These are phyloP conservation scores for Chloranthus sessilifolius DNA, from an alignment of 164 flowering plant species.

Conservation along the genomic window DNA sequence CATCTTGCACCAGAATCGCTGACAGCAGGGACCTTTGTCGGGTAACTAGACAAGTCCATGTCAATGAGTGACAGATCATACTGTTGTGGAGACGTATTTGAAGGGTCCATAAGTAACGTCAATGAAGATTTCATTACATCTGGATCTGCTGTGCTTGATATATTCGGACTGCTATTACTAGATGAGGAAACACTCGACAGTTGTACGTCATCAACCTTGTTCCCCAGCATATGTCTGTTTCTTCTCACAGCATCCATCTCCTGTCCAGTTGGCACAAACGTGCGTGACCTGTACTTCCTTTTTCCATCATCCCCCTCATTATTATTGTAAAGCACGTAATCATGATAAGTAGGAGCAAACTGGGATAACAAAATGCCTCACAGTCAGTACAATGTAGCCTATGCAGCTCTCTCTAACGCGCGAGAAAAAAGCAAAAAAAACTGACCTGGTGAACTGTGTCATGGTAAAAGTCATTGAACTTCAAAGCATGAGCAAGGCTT, in stretches of 20 bases:
- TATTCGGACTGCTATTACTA: slow-evolving; percentile 47
- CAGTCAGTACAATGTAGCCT: neutral
- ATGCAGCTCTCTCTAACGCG: too few species aligned
- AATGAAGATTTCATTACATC: slow-evolving; percentile 63
- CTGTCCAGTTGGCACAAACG: slow-evolving; percentile 93
- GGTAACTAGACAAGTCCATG: slow-evolving; percentile 58
- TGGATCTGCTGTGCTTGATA: slow-evolving; percentile 21
- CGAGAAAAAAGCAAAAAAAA: too few species aligned
- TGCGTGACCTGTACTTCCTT: slow-evolving; percentile 80
- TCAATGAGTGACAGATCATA: slow-evolving; percentile 74
- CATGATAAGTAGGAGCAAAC: slow-evolving; percentile 99
- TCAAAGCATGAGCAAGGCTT: slow-evolving; percentile 88
- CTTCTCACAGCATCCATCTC: slow-evolving; percentile 89
- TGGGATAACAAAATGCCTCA: slow-evolving; percentile 25
- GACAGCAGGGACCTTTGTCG: slow-evolving; percentile 58
- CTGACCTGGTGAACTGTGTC: slow-evolving; percentile 96
- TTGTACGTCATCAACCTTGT: slow-evolving; percentile 64
- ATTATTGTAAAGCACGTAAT: slow-evolving; percentile 89
- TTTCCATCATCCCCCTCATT: slow-evolving; percentile 76
- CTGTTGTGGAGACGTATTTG: slow-evolving; percentile 35
- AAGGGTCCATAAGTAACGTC: slow-evolving; percentile 53
- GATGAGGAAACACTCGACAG: slow-evolving; percentile 62
- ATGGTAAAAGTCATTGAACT: slow-evolving; percentile 87
- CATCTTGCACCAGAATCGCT: slow-evolving; percentile 26
- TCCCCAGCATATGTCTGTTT: slow-evolving; percentile 55